A percentile compares a stretch with the other conserved stretches of the same genome.
phyloP scores from a whole-genome alignment of 306 rosid species.

The Dryas alaskensis region DNA sequence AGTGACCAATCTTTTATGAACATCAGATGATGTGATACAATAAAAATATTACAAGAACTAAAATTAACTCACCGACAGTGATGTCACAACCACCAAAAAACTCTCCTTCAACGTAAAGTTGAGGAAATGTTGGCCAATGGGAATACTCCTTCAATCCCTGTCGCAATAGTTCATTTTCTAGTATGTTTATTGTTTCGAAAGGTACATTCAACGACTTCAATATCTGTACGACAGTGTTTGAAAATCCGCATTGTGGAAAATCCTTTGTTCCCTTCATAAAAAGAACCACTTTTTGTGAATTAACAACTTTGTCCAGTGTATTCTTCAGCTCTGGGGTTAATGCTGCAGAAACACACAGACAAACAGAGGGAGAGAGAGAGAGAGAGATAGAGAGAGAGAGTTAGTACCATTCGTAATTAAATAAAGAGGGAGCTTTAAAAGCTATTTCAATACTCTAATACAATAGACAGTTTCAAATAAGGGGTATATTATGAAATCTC shows the following conservation, averaged over 20 bases:
- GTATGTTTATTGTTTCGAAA: slow-evolving; percentile 67
- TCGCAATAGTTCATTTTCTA: slow-evolving; percentile 80
- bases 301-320: slow-evolving; percentile 83
- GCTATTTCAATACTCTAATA: neutral
- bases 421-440: neutral
- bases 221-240: slow-evolving; percentile 90
- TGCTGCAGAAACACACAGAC: slow-evolving; percentile 41
- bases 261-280: slow-evolving; percentile 95
- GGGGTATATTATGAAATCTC: neutral
- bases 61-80: slow-evolving; percentile 71
- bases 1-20: neutral
- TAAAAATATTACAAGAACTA: neutral
- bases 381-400: neutral
- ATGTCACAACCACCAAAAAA: slow-evolving; percentile 98
- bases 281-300: slow-evolving; percentile 72
- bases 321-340: slow-evolving; percentile 78
- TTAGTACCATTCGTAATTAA: neutral
- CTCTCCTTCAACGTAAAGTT: slow-evolving; percentile 92
- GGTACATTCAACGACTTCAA: slow-evolving; percentile 70
- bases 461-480: neutral
- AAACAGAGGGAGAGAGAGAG: neutral
- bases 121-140: slow-evolving; percentile 97
- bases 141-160: slow-evolving; percentile 86
- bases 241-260: slow-evolving; percentile 95
- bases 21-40: neutral